phyloP scores from a whole-genome alignment of 169 alveolate genomes.

The Plasmodium coatneyi region DNA sequence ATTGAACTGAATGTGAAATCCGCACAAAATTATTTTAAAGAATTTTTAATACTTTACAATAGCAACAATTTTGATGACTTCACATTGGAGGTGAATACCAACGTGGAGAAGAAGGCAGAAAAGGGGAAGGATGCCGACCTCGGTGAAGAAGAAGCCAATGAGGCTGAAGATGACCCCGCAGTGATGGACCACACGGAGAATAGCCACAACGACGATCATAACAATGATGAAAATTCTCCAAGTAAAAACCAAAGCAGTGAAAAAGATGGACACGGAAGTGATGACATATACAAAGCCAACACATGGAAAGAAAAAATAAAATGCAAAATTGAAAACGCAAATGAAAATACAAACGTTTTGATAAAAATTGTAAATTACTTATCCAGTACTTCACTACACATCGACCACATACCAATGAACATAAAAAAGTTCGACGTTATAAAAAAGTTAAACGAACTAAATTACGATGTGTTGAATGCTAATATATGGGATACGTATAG shows the following conservation, averaged over 20 bases:
- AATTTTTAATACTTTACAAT: slow-evolving; percentile 56
- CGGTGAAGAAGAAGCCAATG: background rate
- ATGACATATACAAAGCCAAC: slow-evolving; percentile 3
- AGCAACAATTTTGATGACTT: slow-evolving; percentile 53
- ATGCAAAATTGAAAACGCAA: slow-evolving; percentile 62
- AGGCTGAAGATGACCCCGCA: background rate
- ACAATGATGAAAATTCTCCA: background rate
- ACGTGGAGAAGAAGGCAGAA: background rate
- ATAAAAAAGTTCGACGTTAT: slow-evolving; percentile 45
- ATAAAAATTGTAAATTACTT: slow-evolving; percentile 45
- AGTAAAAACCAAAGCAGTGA: background rate
- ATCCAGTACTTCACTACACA: slow-evolving; percentile 9
- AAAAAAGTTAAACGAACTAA: slow-evolving; percentile 20
- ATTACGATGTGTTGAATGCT: slow-evolving; percentile 28
- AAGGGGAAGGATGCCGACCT: background rate
- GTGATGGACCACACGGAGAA: background rate
- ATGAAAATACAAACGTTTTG: slow-evolving; percentile 45
- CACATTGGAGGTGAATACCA: slow-evolving; percentile 58
- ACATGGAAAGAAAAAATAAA: slow-evolving; percentile 70
- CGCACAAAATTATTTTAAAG: slow-evolving; percentile 58
- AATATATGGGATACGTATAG: slow-evolving; percentile 62
- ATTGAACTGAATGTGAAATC: slow-evolving; percentile 27
- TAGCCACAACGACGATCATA: background rate
- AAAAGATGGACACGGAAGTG: background rate
- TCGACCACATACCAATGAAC: slow-evolving; percentile 33